Conservation (phyloP, 352 stramenopile genomes). For the Plasmopara halstedii region DNA sequence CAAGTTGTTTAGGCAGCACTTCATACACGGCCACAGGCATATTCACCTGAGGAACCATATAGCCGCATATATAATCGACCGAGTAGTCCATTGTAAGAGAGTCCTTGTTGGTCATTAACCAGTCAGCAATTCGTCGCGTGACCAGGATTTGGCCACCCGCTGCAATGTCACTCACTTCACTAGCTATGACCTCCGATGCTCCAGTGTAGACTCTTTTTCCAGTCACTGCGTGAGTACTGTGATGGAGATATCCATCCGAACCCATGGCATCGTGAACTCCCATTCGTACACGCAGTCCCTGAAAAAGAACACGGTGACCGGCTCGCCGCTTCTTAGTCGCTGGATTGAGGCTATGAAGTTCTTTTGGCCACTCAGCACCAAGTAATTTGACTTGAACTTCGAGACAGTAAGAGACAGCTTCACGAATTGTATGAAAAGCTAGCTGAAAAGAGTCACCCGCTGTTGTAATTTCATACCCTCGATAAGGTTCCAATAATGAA, state of each 20-base stretch:
- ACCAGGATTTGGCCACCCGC: conserved; percentile 46
- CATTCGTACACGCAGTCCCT: conserved; percentile 43
- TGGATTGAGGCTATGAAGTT: conserved; percentile 38
- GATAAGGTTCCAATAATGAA: conserved; percentile 30
- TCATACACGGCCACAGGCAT: conserved; percentile 31
- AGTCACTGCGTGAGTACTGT: conserved; percentile 38
- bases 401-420: conserved; percentile 57
- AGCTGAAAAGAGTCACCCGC: conserved; percentile 62
- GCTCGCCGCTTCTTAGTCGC: conserved; percentile 32
- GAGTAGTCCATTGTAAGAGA: conserved; percentile 21
- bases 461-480: conserved; percentile 72
- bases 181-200: conserved; percentile 39
- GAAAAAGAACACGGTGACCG: conserved; percentile 33
- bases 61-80: conserved; percentile 31
- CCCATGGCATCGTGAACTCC: conserved; percentile 40
- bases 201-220: conserved; percentile 42
- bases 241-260: conserved; percentile 26
- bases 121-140: conserved; percentile 38
- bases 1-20: conserved; percentile 22
- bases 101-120: conserved; percentile 34
- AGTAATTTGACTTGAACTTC: conserved; percentile 51
- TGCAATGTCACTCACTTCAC: conserved; percentile 40
- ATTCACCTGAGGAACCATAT: conserved; percentile 26
- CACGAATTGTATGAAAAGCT: conserved; percentile 55
- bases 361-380: conserved; percentile 47